These are phyloP conservation scores for Calonectria hawksworthii DNA, from an alignment of 2,329 filamentous ascomycete species.

Conservation along the genomic window DNA sequence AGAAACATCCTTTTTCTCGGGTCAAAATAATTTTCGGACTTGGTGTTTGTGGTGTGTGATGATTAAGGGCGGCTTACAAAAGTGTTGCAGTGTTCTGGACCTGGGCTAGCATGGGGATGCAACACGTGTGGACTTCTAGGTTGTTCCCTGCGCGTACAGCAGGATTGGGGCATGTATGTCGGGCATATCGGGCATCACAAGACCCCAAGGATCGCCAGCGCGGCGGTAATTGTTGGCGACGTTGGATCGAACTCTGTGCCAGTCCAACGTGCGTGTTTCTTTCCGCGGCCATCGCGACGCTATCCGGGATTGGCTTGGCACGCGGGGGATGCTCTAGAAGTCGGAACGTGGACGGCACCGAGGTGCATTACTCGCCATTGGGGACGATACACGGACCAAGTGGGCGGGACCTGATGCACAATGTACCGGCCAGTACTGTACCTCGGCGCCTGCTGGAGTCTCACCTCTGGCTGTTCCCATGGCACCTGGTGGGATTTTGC, in stretches of 20 bases:
- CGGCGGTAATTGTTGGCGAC: slow-evolving; percentile 1
- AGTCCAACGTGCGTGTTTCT: background rate
- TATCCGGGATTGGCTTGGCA: slow-evolving; percentile 15
- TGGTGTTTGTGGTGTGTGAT: background rate
- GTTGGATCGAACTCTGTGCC: slow-evolving; percentile 5
- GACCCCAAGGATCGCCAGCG: background rate
- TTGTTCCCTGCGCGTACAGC: background rate
- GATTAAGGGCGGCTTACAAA: background rate
- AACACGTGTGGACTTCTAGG: background rate
- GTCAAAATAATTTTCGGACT: background rate
- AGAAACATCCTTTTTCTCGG: slow-evolving; percentile 16
- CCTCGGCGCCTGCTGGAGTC: background rate
- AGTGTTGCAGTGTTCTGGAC: background rate
- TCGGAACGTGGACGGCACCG: slow-evolving; percentile 12
- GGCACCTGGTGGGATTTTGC: slow-evolving; percentile 8
- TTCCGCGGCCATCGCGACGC: slow-evolving; percentile 9
- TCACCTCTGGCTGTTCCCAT: background rate
- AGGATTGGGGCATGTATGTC: background rate
- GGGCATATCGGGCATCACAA: background rate
- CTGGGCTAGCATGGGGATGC: background rate
- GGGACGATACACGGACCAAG: slow-evolving; percentile 1
- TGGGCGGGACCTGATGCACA: background rate
- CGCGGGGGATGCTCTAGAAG: slow-evolving; percentile 17
- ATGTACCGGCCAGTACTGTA: slow-evolving; percentile 15
- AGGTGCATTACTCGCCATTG: slow-evolving; percentile 25